phyloP scores from a whole-genome alignment of 805 yeast genomes.

The Teunomyces tritomae region DNA sequence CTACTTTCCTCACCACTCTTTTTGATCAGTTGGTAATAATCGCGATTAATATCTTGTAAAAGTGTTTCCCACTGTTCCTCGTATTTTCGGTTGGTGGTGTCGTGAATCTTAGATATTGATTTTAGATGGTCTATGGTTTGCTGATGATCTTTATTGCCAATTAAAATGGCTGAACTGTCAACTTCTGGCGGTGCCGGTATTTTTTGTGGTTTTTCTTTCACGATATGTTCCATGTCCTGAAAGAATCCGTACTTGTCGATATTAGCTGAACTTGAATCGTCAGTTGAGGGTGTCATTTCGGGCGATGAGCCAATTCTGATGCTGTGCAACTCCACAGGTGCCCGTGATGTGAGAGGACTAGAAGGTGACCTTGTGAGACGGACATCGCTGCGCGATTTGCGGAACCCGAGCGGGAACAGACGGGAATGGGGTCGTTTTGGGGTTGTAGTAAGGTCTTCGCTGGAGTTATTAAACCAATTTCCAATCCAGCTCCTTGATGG shows the following conservation, averaged over 20 bases:
- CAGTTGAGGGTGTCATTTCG: not conserved
- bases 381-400: not conserved
- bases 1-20: constrained; percentile 6
- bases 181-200: not conserved
- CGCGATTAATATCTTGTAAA: constrained; percentile 29
- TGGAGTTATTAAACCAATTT: constrained; percentile 15
- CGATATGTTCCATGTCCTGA: constrained; percentile 16
- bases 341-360: constrained; percentile 11
- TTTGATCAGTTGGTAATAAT: constrained; percentile 15
- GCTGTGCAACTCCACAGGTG: constrained; percentile 46
- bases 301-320: constrained; percentile 8
- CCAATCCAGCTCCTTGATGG: constrained; percentile 13
- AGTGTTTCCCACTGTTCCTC: constrained; percentile 47
- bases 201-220: constrained; percentile 4
- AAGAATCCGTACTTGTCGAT: constrained; percentile 53
- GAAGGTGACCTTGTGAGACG: not conserved
- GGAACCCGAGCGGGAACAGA: constrained; percentile 7
- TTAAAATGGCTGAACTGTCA: constrained; percentile 10
- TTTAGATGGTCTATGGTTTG: constrained; percentile 27
- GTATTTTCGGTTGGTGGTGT: constrained; percentile 36
- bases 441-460: constrained; percentile 3
- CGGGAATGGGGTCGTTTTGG: constrained; percentile 16
- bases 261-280: constrained; percentile 9
- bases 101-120: constrained; percentile 44
- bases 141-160: constrained; percentile 10